These are phyloP conservation scores for Peronosclerospora sorghi DNA, from an alignment of 352 stramenopile species.

Conservation along the genomic window DNA sequence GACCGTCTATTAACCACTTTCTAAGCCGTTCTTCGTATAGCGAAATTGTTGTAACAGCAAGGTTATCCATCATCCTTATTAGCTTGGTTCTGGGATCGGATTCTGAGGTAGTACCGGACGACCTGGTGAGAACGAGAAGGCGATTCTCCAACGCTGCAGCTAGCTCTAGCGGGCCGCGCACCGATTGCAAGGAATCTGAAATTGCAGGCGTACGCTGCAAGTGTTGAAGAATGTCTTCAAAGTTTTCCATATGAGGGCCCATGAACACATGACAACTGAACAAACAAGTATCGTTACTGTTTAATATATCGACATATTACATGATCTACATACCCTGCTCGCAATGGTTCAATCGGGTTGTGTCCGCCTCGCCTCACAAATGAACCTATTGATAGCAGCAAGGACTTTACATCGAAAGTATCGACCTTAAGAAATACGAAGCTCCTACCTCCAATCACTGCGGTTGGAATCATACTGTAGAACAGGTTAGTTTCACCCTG, in stretches of 20 bases:
- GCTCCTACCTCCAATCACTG: constrained; percentile 49
- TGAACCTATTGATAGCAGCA: constrained; percentile 20
- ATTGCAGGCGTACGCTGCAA: constrained; percentile 8
- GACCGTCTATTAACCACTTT: constrained; percentile 20
- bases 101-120: not conserved
- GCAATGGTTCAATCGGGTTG: constrained; percentile 66
- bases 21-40: constrained; percentile 25
- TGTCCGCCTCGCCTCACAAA: constrained; percentile 54
- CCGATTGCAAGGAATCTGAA: constrained; percentile 8
- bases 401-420: not conserved
- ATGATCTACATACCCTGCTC: constrained; percentile 25
- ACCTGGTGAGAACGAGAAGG: constrained; percentile 1
- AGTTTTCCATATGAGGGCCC: constrained; percentile 65
- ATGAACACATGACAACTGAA: constrained; percentile 50
- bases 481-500: constrained; percentile 54
- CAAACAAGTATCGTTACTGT: not conserved
- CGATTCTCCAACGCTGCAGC: constrained; percentile 11
- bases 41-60: constrained; percentile 18
- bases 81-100: constrained; percentile 8
- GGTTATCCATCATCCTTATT: constrained; percentile 17
- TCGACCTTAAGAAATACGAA: not conserved
- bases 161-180: constrained; percentile 10
- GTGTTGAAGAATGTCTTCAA: constrained; percentile 36
- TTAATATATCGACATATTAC: not conserved
- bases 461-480: constrained; percentile 35